These are phyloP conservation scores for Diaporthe ampelina DNA, from an alignment of 2,329 filamentous ascomycete genomes.

Conservation along the genomic window DNA sequence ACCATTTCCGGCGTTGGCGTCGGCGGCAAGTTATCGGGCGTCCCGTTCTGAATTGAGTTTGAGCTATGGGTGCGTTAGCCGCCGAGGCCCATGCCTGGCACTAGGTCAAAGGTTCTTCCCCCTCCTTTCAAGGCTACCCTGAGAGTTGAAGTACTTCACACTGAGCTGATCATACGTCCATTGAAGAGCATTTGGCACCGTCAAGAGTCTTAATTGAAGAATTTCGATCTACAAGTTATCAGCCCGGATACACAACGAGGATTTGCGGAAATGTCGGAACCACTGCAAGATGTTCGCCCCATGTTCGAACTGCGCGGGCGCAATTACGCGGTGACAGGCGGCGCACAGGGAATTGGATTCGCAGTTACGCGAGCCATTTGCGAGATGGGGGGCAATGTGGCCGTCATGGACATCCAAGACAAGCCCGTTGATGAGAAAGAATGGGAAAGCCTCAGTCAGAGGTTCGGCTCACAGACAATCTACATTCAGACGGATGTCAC, in stretches of 20 bases:
- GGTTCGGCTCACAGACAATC: constrained; percentile 45
- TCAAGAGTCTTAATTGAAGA: neutral
- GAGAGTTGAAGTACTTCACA: neutral
- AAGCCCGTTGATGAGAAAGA: constrained; percentile 47
- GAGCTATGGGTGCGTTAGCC: constrained; percentile 17
- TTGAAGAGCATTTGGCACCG: neutral
- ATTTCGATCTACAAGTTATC: neutral
- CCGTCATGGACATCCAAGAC: constrained; percentile 52
- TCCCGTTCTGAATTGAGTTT: neutral
- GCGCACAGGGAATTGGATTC: constrained; percentile 57
- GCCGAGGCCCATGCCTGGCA: constrained; percentile 1
- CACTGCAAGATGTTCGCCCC: constrained; percentile 47
- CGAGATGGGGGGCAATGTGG: constrained; percentile 57
- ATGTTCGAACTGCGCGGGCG: constrained; percentile 52
- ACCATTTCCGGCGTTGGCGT: neutral
- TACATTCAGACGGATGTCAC: constrained; percentile 53
- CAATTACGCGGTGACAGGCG: constrained; percentile 56
- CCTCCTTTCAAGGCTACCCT: neutral
- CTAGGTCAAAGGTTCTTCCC: neutral
- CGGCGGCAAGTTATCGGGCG: neutral
- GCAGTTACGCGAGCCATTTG: constrained; percentile 54
- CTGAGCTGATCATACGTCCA: neutral
- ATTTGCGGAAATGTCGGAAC: constrained; percentile 35
- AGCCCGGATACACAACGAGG: neutral
- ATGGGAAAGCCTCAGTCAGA: constrained; percentile 44